Conservation (phyloP, 805 yeast species). For the Middelhovenomyces tepae region DNA sequence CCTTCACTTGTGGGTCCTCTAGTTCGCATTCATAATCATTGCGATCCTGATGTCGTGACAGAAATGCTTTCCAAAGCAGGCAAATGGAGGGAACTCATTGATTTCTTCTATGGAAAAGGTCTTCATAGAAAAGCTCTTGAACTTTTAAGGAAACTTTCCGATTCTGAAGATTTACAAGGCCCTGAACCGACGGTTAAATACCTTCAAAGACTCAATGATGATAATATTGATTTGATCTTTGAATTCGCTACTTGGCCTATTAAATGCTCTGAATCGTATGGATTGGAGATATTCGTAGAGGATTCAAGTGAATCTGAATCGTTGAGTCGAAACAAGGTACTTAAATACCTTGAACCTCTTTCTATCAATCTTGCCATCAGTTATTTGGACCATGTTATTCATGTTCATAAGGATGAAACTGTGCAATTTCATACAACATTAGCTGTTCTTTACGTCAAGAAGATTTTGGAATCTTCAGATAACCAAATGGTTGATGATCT, state of each 20-base stretch:
- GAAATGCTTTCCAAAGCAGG: constrained; percentile 37
- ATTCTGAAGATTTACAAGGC: constrained; percentile 22
- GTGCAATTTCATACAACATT: constrained; percentile 37
- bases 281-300: constrained; percentile 51
- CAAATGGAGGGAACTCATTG: constrained; percentile 61
- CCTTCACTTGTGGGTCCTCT: constrained; percentile 77
- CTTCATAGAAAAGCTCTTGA: constrained; percentile 60
- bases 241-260: constrained; percentile 49
- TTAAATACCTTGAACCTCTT: constrained; percentile 38
- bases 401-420: constrained; percentile 31
- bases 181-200: constrained; percentile 17
- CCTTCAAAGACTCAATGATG: constrained; percentile 16
- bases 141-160: constrained; percentile 38
- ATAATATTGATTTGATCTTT: constrained; percentile 46
- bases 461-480: constrained; percentile 17
- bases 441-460: constrained; percentile 36
- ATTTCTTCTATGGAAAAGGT: constrained; percentile 58
- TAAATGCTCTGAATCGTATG: constrained; percentile 29
- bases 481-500: constrained; percentile 24
- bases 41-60: constrained; percentile 58
- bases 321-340: constrained; percentile 44
- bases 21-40: constrained; percentile 63
- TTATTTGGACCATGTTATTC: constrained; percentile 48
- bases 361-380: constrained; percentile 27
- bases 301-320: constrained; percentile 53